Percentiles rank a stretch among this genome's conserved stretches.
Evolutionary conservation across 148 eudicot species (phyloP).

Genomic region (Agrostemma githago): DNA sequence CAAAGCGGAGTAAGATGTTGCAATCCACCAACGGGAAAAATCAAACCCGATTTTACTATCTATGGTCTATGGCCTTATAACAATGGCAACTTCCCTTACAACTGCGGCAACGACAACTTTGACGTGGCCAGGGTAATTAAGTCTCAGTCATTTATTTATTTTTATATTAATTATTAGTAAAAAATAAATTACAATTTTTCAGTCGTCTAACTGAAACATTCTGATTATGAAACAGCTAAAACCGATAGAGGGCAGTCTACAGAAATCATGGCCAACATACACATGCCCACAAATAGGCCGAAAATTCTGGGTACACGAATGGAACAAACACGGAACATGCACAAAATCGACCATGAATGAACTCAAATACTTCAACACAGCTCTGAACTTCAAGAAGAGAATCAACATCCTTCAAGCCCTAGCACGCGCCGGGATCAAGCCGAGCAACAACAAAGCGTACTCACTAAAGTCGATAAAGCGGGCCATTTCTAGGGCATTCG

Average conservation of each 20-base stretch:
- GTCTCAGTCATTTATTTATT: too few species aligned
- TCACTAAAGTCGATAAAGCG: constrained; percentile 30
- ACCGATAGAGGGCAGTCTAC: constrained; percentile 21
- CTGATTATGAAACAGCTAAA: constrained; percentile 9
- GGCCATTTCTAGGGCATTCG: constrained; percentile 30
- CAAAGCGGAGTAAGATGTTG: constrained; percentile 27
- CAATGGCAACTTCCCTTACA: constrained; percentile 34
- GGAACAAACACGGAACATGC: constrained; percentile 61
- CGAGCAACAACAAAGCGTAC: constrained; percentile 29
- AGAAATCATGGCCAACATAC: constrained; percentile 43
- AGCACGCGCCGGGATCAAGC: constrained; percentile 31
- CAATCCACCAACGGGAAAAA: constrained; percentile 23
- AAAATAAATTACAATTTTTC: too few species aligned
- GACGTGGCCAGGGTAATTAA: constrained; percentile 22
- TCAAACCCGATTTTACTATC: constrained; percentile 26
- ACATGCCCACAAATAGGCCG: constrained; percentile 45
- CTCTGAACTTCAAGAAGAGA: constrained; percentile 34
- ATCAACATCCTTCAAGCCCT: constrained; percentile 38
- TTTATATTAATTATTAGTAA: too few species aligned
- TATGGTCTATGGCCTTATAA: constrained; percentile 33
- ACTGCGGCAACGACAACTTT: constrained; percentile 25
- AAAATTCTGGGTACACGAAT: constrained; percentile 52
- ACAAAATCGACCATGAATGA: constrained; percentile 36
- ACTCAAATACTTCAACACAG: constrained; percentile 38
- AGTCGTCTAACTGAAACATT: too few species aligned